Evolutionary conservation across 257 asterid genomes (phyloP).

Genomic region (Paraleonurus japonicus): DNA sequence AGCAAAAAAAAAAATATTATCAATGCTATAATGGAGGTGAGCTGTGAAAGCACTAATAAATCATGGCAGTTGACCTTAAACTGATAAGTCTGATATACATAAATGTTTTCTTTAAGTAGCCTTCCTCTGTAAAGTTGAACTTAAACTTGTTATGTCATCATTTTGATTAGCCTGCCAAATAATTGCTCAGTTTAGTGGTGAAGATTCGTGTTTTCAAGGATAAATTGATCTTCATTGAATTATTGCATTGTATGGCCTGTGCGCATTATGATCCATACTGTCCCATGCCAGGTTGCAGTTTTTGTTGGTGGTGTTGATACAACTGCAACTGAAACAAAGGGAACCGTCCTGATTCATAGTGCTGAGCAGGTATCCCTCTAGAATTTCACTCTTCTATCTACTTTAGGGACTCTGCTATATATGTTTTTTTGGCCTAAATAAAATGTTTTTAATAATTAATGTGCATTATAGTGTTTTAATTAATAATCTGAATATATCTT

Average conservation of each 20-base stretch:
- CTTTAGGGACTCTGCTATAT: background rate
- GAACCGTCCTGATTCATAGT: constrained; percentile 92
- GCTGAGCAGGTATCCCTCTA: constrained; percentile 73
- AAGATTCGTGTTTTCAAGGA: background rate
- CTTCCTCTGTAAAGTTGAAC: background rate
- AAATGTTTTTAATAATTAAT: background rate
- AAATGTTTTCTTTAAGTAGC: no score
- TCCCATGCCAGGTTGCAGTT: constrained; percentile 72
- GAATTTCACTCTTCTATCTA: background rate
- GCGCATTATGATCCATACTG: background rate
- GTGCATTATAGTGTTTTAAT: background rate
- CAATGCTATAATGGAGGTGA: background rate
- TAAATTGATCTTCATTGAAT: no score
- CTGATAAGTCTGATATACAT: no score
- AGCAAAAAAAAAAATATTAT: background rate
- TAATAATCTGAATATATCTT: background rate
- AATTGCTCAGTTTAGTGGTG: constrained; percentile 2
- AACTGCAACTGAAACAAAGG: constrained; percentile 95
- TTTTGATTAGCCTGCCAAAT: background rate
- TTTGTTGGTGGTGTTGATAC: constrained; percentile 97
- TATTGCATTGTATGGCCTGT: constrained; percentile 15
- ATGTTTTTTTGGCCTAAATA: background rate
- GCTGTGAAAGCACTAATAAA: constrained; percentile 14
- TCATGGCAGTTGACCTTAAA: constrained; percentile 6
- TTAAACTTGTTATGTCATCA: background rate